Conservation (phyloP, 345 rosid species). For the Trapa incisa region DNA sequence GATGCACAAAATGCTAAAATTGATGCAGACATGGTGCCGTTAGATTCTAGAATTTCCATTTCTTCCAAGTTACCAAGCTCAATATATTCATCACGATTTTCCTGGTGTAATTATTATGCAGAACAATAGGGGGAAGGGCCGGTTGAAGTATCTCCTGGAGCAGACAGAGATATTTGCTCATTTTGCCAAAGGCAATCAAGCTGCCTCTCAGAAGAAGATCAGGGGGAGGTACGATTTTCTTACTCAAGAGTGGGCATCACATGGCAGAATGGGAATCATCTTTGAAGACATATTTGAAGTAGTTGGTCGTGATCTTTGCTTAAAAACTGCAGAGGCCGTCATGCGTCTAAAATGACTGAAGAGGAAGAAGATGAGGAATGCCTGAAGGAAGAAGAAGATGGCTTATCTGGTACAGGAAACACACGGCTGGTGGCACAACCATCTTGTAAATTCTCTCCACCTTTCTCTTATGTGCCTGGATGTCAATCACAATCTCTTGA, state of each 20-base stretch:
- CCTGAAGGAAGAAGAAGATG: slow-evolving; percentile 91
- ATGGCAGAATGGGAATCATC: not conserved
- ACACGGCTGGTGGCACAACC: slow-evolving; percentile 90
- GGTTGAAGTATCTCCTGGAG: slow-evolving; percentile 82
- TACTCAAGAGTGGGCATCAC: not conserved
- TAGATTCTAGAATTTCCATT: not conserved
- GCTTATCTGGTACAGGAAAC: slow-evolving; percentile 62
- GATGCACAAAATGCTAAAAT: slow-evolving; percentile 85
- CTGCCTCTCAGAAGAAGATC: slow-evolving; percentile 55
- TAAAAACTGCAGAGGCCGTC: slow-evolving; percentile 63
- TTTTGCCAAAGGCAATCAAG: slow-evolving; percentile 77
- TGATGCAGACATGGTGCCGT: slow-evolving; percentile 83
- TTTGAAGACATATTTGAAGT: not conserved
- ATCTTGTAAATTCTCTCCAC: slow-evolving; percentile 38
- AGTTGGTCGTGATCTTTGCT: not conserved
- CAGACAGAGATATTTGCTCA: slow-evolving; percentile 97
- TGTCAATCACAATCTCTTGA: not conserved
- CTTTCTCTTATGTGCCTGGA: not conserved
- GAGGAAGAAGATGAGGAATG: slow-evolving; percentile 99
- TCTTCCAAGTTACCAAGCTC: not conserved
- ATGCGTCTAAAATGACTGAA: slow-evolving; percentile 92
- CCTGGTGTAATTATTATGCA: slow-evolving; percentile 17
- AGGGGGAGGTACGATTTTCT: slow-evolving; percentile 62
- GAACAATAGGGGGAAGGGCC: slow-evolving; percentile 85
- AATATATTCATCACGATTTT: slow-evolving; percentile 3